Conservation (phyloP, 1,284 basidiomycete species). For the Trametes polyzona region DNA sequence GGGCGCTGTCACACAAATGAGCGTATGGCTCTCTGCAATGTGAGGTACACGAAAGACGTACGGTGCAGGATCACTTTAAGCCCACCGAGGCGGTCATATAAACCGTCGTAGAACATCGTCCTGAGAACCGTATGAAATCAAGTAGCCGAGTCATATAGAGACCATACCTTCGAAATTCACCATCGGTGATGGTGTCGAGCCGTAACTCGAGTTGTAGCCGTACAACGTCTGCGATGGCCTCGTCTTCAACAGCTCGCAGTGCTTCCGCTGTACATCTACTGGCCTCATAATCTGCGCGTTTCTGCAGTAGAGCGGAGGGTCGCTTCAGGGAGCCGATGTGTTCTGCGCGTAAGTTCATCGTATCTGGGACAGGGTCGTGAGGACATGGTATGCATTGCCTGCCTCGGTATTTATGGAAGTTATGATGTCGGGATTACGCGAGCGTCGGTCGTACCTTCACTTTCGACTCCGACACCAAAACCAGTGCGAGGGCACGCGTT, state of each 20-base stretch:
- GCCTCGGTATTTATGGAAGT: background rate
- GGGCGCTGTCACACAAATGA: slow-evolving; percentile 7
- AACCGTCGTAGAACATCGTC: slow-evolving; percentile 55
- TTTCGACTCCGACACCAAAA: background rate
- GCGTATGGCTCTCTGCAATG: background rate
- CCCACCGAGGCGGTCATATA: slow-evolving; percentile 62
- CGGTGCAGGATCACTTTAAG: slow-evolving; percentile 40
- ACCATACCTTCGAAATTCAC: slow-evolving; percentile 43
- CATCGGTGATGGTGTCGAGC: slow-evolving; percentile 48
- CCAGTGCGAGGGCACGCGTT: background rate
- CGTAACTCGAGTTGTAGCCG: slow-evolving; percentile 42
- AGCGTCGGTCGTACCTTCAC: too few species aligned
- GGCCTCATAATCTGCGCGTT: slow-evolving; percentile 37
- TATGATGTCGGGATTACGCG: background rate
- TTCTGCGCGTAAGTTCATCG: slow-evolving; percentile 35
- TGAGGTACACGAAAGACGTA: background rate
- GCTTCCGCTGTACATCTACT: slow-evolving; percentile 39
- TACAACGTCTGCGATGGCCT: slow-evolving; percentile 42
- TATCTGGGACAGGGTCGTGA: background rate
- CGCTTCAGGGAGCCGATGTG: slow-evolving; percentile 50
- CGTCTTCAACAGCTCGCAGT: slow-evolving; percentile 30
- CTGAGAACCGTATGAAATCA: slow-evolving; percentile 32
- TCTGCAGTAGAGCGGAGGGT: slow-evolving; percentile 42
- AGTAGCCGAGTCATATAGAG: background rate
- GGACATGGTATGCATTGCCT: background rate